Evolutionary conservation across 805 yeast species (phyloP), one percentile per base, ranked within the genome.

Genomic region (Metschnikowia amazonensis): DNA sequence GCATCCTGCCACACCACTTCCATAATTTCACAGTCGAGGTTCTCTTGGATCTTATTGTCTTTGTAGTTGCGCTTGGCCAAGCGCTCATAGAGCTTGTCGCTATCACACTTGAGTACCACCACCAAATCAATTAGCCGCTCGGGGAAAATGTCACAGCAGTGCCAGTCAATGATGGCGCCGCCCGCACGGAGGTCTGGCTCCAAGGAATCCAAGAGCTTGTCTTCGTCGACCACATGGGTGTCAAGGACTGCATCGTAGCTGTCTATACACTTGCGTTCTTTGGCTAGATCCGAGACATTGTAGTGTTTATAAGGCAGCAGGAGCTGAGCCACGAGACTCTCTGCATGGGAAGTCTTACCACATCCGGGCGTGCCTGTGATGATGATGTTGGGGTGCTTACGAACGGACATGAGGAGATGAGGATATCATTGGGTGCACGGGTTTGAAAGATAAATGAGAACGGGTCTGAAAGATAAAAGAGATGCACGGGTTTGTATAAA

Each of bases 341-440:
- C 81, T n/a, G 81, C 74, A 60, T 86, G 95, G 14, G 88, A 79
- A 1, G 94, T 77, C 58, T 88, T 88, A 10, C 96, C 96, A 50
- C 94, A 84, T 0, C 95, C 92, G 20, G 99, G 99, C 3, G 98
- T 92, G 3, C 99, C 99, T 2, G 98, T 94, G 38, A 94, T 78
- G 32, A 94, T 79, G 34, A 94, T 82, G 63, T 94, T 94, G 7
- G 97, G 84, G 21, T 47, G 54, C 25, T 39, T 39, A 13, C 42
- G 42, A 4, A 39, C 35, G 9, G 42, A 39, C 42, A 39, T 39
- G 24, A 5, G 27, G 14, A 7, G 35, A 16, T 16, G 33, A 24
- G 23, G 33, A 24, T 10, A n/a, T n/a, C 25, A n/a, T n/a, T n/a
- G n/a, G n/a, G 38, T 35, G 38, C 28, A 35, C 38, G 38, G 38